Base-by-base conservation (phyloP, 202 grass and related monocot genomes). In the Setaria italica region DNA sequence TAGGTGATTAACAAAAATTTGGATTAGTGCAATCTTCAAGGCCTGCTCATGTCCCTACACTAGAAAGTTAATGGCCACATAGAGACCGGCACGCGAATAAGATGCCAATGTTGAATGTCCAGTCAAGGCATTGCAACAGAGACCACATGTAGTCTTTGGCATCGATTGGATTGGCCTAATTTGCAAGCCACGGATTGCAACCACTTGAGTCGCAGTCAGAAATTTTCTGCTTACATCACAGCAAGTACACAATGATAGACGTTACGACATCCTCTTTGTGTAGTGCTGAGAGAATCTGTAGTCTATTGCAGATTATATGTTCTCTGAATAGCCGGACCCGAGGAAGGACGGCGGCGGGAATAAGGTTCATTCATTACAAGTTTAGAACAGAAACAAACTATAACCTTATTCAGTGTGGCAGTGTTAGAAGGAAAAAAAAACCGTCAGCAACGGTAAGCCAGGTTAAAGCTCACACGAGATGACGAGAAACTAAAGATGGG, bases 141-240 rank as follows among this genome's bases (percentile, higher is more conserved):
- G 53, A 48, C 80, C 21, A 72, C 14, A 62, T 0, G 68, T 25
- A 72, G 30, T 82, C 16, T 62, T 20, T 33, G 25, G 55, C 56
- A 62, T 25, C 19, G 32, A 74, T 53, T 1, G 46, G 9, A 58
- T 63, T 51, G 56, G 70, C 41, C 55, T 49, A 32, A 83, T 64
- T 78, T 62, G 19, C 19, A 83, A 65, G 81, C 81, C 47, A 75
- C 58, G 41, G 25, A 53, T 29, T 37, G 58, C 70, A 75, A 13
- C 53, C 53, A n/a, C 80, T 62, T 48, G 12, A 5, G 42, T 49
- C 67, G n/a, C 80, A 62, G n/a, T 82, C 68, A 1, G 41, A 33
- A n/a, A 30, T 21, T 51, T 74, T 41, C 9, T 29, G 43, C 49
- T 7, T 15, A 51, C 15, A 45, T 72, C 41, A 60, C 20, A 25